A percentile compares a stretch with the other conserved stretches of the same genome.
phyloP scores from a whole-genome alignment of 257 asterid genomes.

The Solanum dulcamara region DNA sequence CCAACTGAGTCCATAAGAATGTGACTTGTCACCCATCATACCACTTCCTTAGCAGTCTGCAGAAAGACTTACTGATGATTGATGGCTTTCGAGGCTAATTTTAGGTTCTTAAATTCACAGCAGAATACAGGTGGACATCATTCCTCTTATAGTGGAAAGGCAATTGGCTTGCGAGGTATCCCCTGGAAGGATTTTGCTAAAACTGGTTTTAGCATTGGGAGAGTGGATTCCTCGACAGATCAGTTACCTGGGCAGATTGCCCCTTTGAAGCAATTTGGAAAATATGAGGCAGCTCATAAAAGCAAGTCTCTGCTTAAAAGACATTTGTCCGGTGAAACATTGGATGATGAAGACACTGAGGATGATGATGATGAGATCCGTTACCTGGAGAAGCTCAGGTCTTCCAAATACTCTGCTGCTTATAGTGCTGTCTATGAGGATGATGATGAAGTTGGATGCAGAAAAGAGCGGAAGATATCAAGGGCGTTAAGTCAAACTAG shows the following conservation, averaged over 20 bases:
- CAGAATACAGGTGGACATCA: constrained; percentile 9
- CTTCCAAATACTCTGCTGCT: constrained; percentile 22
- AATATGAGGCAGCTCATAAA: constrained; percentile 20
- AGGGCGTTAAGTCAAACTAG: constrained; percentile 26
- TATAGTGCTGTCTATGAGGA: constrained; percentile 29
- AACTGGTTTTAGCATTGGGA: constrained; percentile 39
- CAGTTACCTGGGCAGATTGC: constrained; percentile 11
- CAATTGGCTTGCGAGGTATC: constrained; percentile 43
- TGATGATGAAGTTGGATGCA: constrained; percentile 35
- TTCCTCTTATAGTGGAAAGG: constrained; percentile 8
- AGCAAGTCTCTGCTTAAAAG: constrained; percentile 29
- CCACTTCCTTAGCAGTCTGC: background rate
- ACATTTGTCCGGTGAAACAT: constrained; percentile 24
- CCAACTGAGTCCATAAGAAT: background rate
- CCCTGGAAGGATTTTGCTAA: constrained; percentile 74
- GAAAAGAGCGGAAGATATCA: constrained; percentile 36
- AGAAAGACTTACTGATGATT: background rate
- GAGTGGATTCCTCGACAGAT: constrained; percentile 15
- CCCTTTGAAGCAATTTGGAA: constrained; percentile 20
- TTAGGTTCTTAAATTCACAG: constrained; percentile 16
- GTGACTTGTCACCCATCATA: background rate
- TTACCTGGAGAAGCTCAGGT: constrained; percentile 58
- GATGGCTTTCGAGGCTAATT: background rate
- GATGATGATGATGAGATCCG: constrained; percentile 64
- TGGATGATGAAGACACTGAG: constrained; percentile 30